These are phyloP conservation scores for Cryphonectria carpinicola DNA, from an alignment of 2,329 filamentous ascomycete genomes.

Conservation along the genomic window DNA sequence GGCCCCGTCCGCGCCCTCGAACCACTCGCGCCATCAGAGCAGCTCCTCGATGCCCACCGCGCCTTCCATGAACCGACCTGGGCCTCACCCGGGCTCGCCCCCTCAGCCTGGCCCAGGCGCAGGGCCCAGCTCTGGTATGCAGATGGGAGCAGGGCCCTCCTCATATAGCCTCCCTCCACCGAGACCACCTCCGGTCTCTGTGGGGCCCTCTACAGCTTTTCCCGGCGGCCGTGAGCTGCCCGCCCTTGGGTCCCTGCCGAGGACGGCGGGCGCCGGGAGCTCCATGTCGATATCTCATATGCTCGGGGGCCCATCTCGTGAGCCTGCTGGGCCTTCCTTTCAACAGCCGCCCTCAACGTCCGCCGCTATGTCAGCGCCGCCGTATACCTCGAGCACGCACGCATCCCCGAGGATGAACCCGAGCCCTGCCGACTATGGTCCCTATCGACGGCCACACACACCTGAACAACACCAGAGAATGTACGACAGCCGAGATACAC, in stretches of 20 bases:
- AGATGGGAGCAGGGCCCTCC: conserved; percentile 33
- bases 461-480: conserved; percentile 66
- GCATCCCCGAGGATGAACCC: conserved; percentile 61
- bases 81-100: conserved; percentile 53
- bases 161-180: conserved; percentile 53
- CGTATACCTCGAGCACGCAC: conserved; percentile 54
- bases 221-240: conserved; percentile 56
- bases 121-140: conserved; percentile 32
- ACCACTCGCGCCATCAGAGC: conserved; percentile 49
- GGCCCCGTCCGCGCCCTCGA: conserved; percentile 36
- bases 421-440: conserved; percentile 61
- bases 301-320: conserved; percentile 55
- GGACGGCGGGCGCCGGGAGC: conserved; percentile 52
- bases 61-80: conserved; percentile 44
- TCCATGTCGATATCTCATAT: conserved; percentile 67
- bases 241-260: conserved; percentile 53
- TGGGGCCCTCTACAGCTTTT: conserved; percentile 50
- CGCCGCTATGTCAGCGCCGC: conserved; percentile 45
- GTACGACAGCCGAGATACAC: conserved; percentile 49
- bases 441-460: conserved; percentile 70
- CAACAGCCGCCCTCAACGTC: conserved; percentile 47
- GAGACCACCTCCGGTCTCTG: conserved; percentile 46
- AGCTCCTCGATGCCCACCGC: conserved; percentile 49
- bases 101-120: conserved; percentile 40
- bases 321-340: conserved; percentile 43